These are phyloP conservation scores for Areca catechu DNA, from an alignment of 176 grass and related monocot species.

Conservation along the genomic window DNA sequence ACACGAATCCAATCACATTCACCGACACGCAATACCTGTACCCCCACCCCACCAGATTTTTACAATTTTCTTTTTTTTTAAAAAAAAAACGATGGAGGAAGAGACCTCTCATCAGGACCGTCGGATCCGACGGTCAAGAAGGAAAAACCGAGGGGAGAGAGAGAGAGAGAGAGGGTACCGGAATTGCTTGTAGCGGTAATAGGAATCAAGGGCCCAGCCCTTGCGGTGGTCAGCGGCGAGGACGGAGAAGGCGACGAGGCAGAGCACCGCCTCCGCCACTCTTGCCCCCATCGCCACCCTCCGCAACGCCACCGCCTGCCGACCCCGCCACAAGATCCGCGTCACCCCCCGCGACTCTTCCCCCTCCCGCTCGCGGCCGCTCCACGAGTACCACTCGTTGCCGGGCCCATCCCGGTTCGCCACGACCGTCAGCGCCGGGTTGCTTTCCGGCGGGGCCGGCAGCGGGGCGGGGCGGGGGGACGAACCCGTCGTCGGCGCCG, in stretches of 20 bases:
- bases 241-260: slow-evolving; percentile 65
- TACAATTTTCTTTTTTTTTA: too few species aligned
- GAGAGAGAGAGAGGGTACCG: slow-evolving; percentile 25
- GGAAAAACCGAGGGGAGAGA: background rate
- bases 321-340: slow-evolving; percentile 39
- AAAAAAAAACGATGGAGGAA: too few species aligned
- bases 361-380: background rate
- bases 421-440: background rate
- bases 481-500: background rate
- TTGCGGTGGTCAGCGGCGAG: slow-evolving; percentile 62
- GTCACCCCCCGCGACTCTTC: slow-evolving; percentile 18
- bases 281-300: slow-evolving; percentile 35
- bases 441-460: background rate
- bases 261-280: slow-evolving; percentile 41
- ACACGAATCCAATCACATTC: slow-evolving; percentile 83
- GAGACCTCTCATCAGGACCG: background rate
- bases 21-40: slow-evolving; percentile 74
- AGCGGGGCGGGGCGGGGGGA: background rate
- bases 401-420: background rate
- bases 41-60: background rate
- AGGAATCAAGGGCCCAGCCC: slow-evolving; percentile 84
- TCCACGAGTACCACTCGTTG: slow-evolving; percentile 16
- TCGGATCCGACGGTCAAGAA: background rate
- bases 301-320: slow-evolving; percentile 23
- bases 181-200: slow-evolving; percentile 63